Conservation (phyloP, 352 stramenopile genomes). For the Thalassiosira hispida region DNA sequence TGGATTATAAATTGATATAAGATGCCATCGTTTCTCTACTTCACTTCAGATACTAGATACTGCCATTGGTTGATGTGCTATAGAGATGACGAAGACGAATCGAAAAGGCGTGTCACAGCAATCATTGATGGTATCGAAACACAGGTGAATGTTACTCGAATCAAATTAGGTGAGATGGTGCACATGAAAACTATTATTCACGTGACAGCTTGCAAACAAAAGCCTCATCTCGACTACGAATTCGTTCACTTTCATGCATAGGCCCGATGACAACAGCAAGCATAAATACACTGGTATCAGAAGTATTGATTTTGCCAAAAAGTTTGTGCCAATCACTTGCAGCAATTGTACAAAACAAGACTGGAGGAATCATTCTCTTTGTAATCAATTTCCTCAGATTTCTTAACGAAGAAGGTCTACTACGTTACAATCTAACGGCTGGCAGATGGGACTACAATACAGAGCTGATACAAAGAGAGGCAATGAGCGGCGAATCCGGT, state of each 20-base stretch:
- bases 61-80: constrained; percentile 12
- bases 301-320: constrained; percentile 18
- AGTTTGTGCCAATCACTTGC: constrained; percentile 11
- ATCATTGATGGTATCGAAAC: constrained; percentile 18
- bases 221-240: not conserved
- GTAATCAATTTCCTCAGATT: constrained; percentile 22
- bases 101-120: not conserved
- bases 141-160: not conserved
- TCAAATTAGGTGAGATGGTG: constrained; percentile 17
- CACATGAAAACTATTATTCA: no score
- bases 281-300: constrained; percentile 4
- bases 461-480: constrained; percentile 3
- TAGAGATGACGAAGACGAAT: constrained; percentile 8
- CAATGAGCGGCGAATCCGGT: constrained; percentile 1
- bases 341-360: constrained; percentile 22
- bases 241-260: not conserved
- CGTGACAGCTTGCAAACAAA: no score
- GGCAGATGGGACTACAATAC: constrained; percentile 18
- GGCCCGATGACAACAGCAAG: not conserved
- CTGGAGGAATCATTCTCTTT: constrained; percentile 19
- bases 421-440: constrained; percentile 13
- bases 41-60: constrained; percentile 21
- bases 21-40: no score
- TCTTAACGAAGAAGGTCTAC: constrained; percentile 22
- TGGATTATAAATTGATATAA: no score